Evolutionary conservation across 2,329 filamentous ascomycete genomes (phyloP).

Genomic region (Fusarium algeriense): DNA sequence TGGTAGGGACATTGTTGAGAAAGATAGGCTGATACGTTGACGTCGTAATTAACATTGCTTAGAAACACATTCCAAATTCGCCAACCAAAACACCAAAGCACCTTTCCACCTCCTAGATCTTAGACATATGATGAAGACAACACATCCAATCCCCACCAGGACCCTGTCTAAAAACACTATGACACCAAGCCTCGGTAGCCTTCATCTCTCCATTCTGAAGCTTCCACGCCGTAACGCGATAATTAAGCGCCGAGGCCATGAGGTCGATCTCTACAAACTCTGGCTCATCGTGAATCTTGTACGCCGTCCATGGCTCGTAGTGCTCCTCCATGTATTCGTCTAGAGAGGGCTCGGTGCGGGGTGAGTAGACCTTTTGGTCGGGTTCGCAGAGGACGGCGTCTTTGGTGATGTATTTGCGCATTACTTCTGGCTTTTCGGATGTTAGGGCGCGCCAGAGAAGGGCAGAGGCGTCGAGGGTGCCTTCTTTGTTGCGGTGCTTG

Average conservation of each 20-base stretch:
- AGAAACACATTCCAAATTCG: conserved; percentile 27
- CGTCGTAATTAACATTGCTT: conserved; percentile 21
- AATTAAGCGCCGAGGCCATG: conserved; percentile 51
- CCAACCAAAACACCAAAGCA: conserved; percentile 35
- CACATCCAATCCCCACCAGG: conserved; percentile 53
- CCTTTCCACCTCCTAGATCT: conserved; percentile 22
- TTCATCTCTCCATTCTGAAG: conserved; percentile 48
- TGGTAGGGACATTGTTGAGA: neutral
- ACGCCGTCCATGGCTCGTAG: conserved; percentile 53
- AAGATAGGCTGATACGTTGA: conserved; percentile 7
- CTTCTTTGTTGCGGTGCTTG: conserved; percentile 52
- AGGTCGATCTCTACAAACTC: conserved; percentile 55
- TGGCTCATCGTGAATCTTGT: conserved; percentile 53
- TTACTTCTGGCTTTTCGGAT: conserved; percentile 49
- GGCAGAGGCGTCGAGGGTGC: conserved; percentile 52
- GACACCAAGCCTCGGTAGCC: conserved; percentile 52
- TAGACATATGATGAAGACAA: conserved; percentile 52
- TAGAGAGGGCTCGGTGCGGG: conserved; percentile 49
- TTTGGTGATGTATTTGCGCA: conserved; percentile 52
- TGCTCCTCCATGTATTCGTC: conserved; percentile 50
- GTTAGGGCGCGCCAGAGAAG: conserved; percentile 54
- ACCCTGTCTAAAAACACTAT: conserved; percentile 51
- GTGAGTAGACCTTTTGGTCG: conserved; percentile 49
- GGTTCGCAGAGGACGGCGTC: conserved; percentile 52
- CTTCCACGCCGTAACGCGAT: conserved; percentile 52